phyloP scores from a whole-genome alignment of 345 rosid species.

The Citrus sp. region DNA sequence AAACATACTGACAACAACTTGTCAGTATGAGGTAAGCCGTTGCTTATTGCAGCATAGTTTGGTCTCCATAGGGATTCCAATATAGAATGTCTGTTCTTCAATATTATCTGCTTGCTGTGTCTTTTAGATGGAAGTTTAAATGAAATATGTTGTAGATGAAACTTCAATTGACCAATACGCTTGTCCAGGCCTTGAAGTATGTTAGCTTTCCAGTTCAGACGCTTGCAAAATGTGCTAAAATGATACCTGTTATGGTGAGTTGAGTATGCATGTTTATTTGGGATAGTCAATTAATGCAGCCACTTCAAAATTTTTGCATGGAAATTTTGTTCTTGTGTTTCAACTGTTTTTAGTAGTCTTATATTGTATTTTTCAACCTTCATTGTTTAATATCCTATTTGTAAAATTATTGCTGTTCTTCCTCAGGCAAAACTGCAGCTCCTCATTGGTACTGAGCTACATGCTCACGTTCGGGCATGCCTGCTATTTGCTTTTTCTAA shows the following conservation, averaged over 20 bases:
- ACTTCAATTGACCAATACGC: slow-evolving; percentile 13
- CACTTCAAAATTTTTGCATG: background rate
- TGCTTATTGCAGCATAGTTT: background rate
- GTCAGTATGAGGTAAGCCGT: slow-evolving; percentile 82
- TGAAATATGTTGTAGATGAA: slow-evolving; percentile 2
- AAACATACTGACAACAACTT: slow-evolving; percentile 85
- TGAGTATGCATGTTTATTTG: background rate
- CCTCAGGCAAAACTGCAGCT: background rate
- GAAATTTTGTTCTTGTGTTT: background rate
- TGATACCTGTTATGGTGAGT: slow-evolving; percentile 98
- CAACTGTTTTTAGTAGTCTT: background rate
- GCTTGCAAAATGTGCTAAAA: slow-evolving; percentile 93
- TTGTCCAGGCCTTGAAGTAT: slow-evolving; percentile 84
- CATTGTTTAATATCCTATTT: background rate
- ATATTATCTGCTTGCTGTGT: background rate
- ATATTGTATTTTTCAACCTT: background rate
- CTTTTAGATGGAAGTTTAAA: background rate
- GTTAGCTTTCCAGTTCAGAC: slow-evolving; percentile 97
- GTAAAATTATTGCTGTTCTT: background rate
- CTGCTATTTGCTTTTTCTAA: background rate
- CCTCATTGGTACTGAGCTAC: background rate
- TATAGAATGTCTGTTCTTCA: background rate
- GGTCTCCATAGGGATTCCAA: background rate
- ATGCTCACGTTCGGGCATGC: background rate
- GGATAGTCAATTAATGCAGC: background rate